Evolutionary conservation across 306 rosid species (phyloP), one percentile per base, ranked within the genome.

Genomic region (Cicer yamashitae): DNA sequence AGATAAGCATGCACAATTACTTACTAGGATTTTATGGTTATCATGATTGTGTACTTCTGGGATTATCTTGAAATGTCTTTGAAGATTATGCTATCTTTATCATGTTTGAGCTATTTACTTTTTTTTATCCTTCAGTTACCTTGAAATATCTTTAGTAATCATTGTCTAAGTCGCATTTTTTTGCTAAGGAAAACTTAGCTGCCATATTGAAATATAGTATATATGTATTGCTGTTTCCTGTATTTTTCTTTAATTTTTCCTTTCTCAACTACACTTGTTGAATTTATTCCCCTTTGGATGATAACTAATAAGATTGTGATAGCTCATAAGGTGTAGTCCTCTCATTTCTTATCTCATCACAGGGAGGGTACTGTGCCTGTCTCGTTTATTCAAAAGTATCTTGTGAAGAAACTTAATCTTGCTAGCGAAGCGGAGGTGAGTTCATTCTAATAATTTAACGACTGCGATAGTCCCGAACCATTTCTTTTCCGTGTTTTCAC

Each of bases 281-380:
- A 25, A 43, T 65, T n/a, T 66, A 66, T 4, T 51, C 56, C 62
- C 47, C 60, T 45, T 43, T 37, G 11, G 10, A 61, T 60, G 67
- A 63, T 64, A 48, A 57, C 12, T 39, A 63, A 63, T 12, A 59
- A 63, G 44, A 14, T 43, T 76, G 46, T 70, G 47, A 30, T 50
- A 39, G 52, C 30, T 72, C 62, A 81, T 53, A 17, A 54, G 45
- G 66, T 73, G 39, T 76, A 71, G 76, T 63, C 57, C n/a, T 30
- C 71, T 54, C 81, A 17, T 80, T 79, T 30, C 56, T 78, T 39
- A 67, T 45, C 48, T 78, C 62, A 73, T 75, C 14, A 56, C 86
- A 94, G 99, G 88, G 96, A 94, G 84, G 96, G 97, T 62, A 86
- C 84, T 61, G 89, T 94, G 86, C 92, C 97, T 0, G 96, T 92